Percentiles rank a stretch among this genome's conserved stretches.
Conservation (phyloP, 345 rosid genomes). For the Arabis hirsuta region DNA sequence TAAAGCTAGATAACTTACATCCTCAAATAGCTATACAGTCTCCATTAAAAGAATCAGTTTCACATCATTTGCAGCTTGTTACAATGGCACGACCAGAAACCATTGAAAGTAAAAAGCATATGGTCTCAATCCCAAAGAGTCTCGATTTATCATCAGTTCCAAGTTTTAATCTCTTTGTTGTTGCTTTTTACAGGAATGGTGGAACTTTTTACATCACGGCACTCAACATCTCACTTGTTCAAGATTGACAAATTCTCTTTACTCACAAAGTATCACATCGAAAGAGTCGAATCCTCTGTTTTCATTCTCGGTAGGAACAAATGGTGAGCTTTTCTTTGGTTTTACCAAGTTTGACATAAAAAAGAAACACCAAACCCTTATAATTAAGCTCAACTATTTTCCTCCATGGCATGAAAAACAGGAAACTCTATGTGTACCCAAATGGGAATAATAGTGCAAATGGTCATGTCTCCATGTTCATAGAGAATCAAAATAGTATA, state of each 20-base stretch:
- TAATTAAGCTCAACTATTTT: neutral
- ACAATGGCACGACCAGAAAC: constrained; percentile 36
- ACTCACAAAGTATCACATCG: constrained; percentile 13
- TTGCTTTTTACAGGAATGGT: constrained; percentile 17
- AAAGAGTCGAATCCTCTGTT: constrained; percentile 24
- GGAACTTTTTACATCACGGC: constrained; percentile 1
- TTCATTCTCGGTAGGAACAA: constrained; percentile 28
- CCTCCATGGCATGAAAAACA: constrained; percentile 2
- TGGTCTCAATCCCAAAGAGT: no score
- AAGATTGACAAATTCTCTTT: constrained; percentile 47
- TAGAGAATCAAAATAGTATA: constrained; percentile 9
- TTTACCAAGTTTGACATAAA: neutral
- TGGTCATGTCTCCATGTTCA: constrained; percentile 21
- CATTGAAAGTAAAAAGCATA: constrained; percentile 22
- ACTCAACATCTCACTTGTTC: constrained; percentile 34
- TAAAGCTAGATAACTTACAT: no score
- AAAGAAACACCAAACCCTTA: neutral
- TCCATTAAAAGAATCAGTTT: neutral
- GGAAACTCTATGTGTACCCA: constrained; percentile 28
- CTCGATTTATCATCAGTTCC: neutral
- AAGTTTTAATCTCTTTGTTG: neutral
- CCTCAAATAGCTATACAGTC: no score
- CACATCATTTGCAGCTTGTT: constrained; percentile 3
- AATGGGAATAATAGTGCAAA: neutral
- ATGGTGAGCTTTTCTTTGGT: neutral